Evolutionary conservation across 2,329 filamentous ascomycete genomes (phyloP).

Genomic region (Amauroascus verrucosus): DNA sequence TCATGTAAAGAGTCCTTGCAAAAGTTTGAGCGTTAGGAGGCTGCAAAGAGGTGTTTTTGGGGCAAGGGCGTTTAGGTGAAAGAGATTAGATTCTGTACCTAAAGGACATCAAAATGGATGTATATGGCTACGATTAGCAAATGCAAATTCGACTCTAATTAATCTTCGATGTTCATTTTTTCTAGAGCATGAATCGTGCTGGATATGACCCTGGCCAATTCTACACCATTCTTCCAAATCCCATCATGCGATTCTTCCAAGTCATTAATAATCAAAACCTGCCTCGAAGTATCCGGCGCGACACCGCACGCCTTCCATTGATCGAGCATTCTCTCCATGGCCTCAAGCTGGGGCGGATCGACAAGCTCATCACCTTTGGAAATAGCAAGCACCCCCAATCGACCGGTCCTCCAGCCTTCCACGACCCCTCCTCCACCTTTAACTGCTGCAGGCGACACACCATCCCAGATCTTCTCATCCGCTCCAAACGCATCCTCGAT

Average conservation of each 20-base stretch:
- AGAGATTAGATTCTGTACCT: too few relatives aligned
- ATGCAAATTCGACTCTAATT: not conserved
- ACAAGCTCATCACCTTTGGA: slow-evolving; percentile 36
- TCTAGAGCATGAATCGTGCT: slow-evolving; percentile 25
- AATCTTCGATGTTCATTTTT: slow-evolving; percentile 16
- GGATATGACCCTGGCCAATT: slow-evolving; percentile 31
- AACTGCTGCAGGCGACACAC: slow-evolving; percentile 31
- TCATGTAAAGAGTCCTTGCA: too few relatives aligned
- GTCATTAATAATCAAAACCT: slow-evolving; percentile 31
- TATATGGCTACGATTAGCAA: too few relatives aligned
- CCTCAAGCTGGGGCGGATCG: slow-evolving; percentile 29
- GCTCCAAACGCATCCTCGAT: slow-evolving; percentile 36
- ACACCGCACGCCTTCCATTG: slow-evolving; percentile 38
- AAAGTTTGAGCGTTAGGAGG: too few relatives aligned
- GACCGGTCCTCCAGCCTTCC: slow-evolving; percentile 28
- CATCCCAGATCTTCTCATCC: slow-evolving; percentile 30
- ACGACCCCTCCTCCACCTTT: slow-evolving; percentile 22
- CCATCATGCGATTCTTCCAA: slow-evolving; percentile 35
- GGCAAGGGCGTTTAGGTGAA: too few relatives aligned
- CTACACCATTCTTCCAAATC: slow-evolving; percentile 33
- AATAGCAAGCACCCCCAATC: slow-evolving; percentile 32
- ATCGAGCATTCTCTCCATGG: slow-evolving; percentile 44
- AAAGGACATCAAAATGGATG: too few relatives aligned
- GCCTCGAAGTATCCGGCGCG: slow-evolving; percentile 34
- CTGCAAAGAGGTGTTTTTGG: too few relatives aligned